Percentiles rank a stretch among this genome's conserved stretches.
Conservation (phyloP, 2,329 filamentous ascomycete genomes). For the Onygenales sp. region DNA sequence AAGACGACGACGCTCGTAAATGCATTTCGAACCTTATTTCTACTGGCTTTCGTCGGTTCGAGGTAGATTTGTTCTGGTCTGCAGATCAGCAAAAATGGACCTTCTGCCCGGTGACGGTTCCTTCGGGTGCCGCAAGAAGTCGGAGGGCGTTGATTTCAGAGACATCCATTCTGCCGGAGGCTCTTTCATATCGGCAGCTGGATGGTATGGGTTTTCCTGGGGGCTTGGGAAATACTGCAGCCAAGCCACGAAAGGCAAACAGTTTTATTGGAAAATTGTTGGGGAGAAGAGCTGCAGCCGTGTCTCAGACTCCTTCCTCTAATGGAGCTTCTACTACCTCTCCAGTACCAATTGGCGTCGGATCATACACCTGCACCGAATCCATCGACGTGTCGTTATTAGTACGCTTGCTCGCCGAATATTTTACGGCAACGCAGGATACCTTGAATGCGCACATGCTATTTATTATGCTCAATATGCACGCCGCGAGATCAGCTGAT, state of each 20-base stretch:
- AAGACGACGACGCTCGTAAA: conserved; percentile 39
- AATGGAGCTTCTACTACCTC: conserved; percentile 8
- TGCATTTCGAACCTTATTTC: conserved; percentile 57
- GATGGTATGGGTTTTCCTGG: too few relatives aligned
- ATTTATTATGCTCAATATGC: conserved; percentile 50
- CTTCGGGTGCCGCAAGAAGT: conserved; percentile 13
- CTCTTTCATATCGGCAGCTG: background rate
- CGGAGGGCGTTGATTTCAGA: too few relatives aligned
- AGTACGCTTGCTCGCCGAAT: conserved; percentile 42
- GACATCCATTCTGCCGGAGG: too few relatives aligned
- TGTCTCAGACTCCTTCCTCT: background rate
- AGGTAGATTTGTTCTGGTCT: conserved; percentile 58
- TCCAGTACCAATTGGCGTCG: conserved; percentile 36
- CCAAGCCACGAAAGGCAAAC: too few relatives aligned
- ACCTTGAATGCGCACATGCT: conserved; percentile 46
- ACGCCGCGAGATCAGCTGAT: conserved; percentile 41
- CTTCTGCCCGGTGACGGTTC: conserved; percentile 51
- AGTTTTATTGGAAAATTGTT: too few relatives aligned
- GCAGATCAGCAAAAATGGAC: conserved; percentile 44
- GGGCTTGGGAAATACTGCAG: too few relatives aligned
- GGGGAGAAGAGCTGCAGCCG: too few relatives aligned
- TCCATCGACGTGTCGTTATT: conserved; percentile 43
- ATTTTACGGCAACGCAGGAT: conserved; percentile 44
- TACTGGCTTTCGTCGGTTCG: conserved; percentile 48
- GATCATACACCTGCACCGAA: conserved; percentile 47